Conservation (phyloP, 345 rosid species). For the Rhizophora mangle region DNA sequence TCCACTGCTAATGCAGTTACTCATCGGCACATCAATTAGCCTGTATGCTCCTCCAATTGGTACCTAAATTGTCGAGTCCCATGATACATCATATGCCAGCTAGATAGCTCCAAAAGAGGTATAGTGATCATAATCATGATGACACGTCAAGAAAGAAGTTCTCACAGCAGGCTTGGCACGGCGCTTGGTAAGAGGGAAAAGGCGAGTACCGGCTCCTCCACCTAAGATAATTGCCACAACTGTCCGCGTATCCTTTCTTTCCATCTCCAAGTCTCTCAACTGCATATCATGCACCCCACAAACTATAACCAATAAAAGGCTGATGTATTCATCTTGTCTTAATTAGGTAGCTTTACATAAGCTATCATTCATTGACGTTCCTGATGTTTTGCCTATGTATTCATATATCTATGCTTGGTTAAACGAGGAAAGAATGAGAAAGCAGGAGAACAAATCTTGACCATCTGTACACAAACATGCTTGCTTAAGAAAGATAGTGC, state of each 20-base stretch:
- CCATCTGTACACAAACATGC: too few species aligned
- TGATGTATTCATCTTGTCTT: too few species aligned
- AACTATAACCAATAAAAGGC: not conserved
- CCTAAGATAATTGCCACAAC: conserved; percentile 85
- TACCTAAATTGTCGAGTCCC: conserved; percentile 40
- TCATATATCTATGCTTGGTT: too few species aligned
- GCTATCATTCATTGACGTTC: too few species aligned
- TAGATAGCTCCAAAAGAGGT: not conserved
- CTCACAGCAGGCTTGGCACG: conserved; percentile 96
- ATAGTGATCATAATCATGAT: not conserved
- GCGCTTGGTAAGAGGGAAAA: conserved; percentile 89
- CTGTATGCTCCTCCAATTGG: conserved; percentile 94
- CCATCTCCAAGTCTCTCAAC: conserved; percentile 68
- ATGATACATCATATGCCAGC: not conserved
- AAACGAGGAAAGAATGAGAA: too few species aligned
- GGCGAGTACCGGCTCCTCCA: conserved; percentile 99
- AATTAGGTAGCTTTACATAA: too few species aligned
- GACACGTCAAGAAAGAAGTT: not conserved
- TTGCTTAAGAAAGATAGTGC: not conserved
- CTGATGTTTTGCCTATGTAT: too few species aligned
- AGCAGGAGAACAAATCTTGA: too few species aligned
- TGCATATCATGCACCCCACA: conserved; percentile 21
- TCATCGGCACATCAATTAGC: conserved; percentile 98
- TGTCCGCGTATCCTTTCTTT: conserved; percentile 62
- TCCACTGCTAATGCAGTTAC: conserved; percentile 95